Evolutionary conservation across 352 stramenopile genomes (phyloP).

Genomic region (Phytophthora ohioensis): DNA sequence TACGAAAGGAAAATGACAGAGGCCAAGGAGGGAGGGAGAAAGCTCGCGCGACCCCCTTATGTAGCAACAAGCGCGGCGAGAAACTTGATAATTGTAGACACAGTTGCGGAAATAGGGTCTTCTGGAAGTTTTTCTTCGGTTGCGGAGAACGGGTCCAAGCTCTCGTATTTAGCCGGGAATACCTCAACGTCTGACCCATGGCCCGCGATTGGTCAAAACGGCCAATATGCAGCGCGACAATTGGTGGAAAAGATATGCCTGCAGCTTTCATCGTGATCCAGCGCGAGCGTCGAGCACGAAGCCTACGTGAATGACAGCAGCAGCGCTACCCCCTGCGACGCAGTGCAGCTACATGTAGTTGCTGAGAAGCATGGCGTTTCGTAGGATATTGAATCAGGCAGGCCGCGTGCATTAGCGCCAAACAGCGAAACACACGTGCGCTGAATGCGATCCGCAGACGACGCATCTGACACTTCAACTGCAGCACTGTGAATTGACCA

Average conservation of each 20-base stretch:
- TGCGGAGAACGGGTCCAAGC: constrained; percentile 32
- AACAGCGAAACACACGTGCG: no score
- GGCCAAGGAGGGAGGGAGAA: constrained; percentile 22
- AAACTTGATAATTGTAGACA: constrained; percentile 11
- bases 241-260: constrained; percentile 17
- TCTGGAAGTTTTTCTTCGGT: constrained; percentile 57
- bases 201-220: constrained; percentile 31
- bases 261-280: not conserved
- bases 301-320: no score
- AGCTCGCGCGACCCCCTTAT: constrained; percentile 26
- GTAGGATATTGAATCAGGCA: not conserved
- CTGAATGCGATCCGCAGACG: no score
- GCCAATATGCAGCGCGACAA: not conserved
- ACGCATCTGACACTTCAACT: no score
- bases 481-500: not conserved
- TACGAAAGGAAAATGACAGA: constrained; percentile 56
- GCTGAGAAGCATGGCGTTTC: not conserved
- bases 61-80: constrained; percentile 10
- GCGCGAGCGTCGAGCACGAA: no score
- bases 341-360: no score
- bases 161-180: constrained; percentile 24
- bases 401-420: not conserved
- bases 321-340: no score
- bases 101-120: constrained; percentile 37
- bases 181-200: constrained; percentile 1